phyloP scores from a whole-genome alignment of 2,329 filamentous ascomycete genomes.

The Microdochium trichocladiopsis region DNA sequence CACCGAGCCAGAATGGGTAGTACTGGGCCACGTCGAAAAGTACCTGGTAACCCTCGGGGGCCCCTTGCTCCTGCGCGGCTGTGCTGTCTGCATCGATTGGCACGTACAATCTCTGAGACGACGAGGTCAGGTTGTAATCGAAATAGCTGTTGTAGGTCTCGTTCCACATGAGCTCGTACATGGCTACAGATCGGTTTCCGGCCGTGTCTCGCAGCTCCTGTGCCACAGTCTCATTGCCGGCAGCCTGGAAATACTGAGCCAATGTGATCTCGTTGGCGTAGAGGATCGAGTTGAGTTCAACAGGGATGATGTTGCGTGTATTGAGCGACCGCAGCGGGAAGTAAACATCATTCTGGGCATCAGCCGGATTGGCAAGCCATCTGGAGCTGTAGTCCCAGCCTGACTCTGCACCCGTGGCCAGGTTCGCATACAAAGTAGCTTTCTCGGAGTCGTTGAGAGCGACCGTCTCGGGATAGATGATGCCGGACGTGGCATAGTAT shows the following conservation, averaged over 20 bases:
- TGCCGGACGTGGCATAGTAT: conserved; percentile 51
- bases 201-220: conserved; percentile 42
- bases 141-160: conserved; percentile 56
- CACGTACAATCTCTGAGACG: conserved; percentile 46
- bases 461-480: conserved; percentile 45
- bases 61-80: conserved; percentile 30
- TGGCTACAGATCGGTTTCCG: conserved; percentile 48
- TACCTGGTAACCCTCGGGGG: conserved; percentile 48
- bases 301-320: conserved; percentile 48
- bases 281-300: conserved; percentile 62
- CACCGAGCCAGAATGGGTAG: conserved; percentile 64
- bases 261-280: conserved; percentile 59
- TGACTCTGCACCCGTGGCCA: conserved; percentile 59
- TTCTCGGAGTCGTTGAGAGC: conserved; percentile 45
- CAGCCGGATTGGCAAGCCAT: conserved; percentile 49
- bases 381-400: conserved; percentile 59
- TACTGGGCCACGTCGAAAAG: conserved; percentile 53
- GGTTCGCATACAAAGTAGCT: conserved; percentile 48
- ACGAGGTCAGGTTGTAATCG: conserved; percentile 60
- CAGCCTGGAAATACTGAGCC: conserved; percentile 41
- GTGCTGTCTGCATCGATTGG: conserved; percentile 38
- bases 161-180: conserved; percentile 60
- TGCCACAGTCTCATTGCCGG: conserved; percentile 43
- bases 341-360: conserved; percentile 52
- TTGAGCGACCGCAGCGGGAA: conserved; percentile 62